Conservation (phyloP, 164 flowering plant species). For the Berberis vulgaris region DNA sequence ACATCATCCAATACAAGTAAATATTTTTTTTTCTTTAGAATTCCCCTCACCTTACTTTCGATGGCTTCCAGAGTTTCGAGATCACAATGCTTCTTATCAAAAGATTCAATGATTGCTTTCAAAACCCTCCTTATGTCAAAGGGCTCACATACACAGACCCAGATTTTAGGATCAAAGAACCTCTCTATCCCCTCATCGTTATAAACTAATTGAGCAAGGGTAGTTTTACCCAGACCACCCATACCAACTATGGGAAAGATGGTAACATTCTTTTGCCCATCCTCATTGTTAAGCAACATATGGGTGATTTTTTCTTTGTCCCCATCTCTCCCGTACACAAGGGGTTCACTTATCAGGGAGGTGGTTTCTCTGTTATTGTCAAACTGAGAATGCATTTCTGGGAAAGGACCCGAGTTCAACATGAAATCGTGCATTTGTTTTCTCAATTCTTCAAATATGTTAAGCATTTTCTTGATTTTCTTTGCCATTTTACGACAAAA, state of each 20-base stretch:
- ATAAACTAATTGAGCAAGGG: constrained; percentile 5
- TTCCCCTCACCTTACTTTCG: neutral
- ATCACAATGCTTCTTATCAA: neutral
- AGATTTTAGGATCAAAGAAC: neutral
- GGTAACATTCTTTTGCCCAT: neutral
- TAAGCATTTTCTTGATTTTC: no score
- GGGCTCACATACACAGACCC: neutral
- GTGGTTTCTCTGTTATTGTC: neutral
- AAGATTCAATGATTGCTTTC: neutral
- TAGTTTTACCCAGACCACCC: neutral
- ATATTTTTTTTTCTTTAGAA: no score
- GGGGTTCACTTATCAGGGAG: neutral
- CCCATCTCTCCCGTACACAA: neutral
- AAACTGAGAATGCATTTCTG: no score
- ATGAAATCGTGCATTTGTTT: no score
- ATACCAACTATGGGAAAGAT: constrained; percentile 1
- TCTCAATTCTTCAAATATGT: no score
- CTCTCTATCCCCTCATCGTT: neutral
- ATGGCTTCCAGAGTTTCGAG: neutral
- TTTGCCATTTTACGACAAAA: no score
- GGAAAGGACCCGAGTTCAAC: no score
- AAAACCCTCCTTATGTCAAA: neutral
- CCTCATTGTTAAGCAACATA: neutral
- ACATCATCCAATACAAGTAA: constrained; percentile 4
- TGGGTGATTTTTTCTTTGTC: neutral